Conservation (phyloP, 1,284 basidiomycete species). For the Polyporus tsugae region DNA sequence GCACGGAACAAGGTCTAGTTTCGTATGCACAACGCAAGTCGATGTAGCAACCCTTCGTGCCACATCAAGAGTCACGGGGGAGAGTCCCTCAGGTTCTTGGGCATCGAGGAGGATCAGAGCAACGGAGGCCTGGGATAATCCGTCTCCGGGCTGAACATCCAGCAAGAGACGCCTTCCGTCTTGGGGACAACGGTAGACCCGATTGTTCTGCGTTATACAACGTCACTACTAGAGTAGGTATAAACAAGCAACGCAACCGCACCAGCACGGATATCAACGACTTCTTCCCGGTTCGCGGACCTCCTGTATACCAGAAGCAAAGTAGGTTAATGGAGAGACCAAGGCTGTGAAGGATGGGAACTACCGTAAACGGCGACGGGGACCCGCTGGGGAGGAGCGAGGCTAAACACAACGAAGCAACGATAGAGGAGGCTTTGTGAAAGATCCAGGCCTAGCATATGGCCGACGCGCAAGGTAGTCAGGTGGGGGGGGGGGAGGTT, state of each 20-base stretch:
- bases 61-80: neutral
- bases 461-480: neutral
- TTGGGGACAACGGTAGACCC: neutral
- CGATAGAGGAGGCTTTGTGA: neutral
- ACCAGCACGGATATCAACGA: constrained; percentile 14
- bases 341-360: neutral
- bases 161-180: constrained; percentile 7
- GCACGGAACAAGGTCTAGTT: constrained; percentile 11
- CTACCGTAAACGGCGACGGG: neutral
- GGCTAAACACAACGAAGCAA: neutral
- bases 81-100: neutral
- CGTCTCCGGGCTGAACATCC: neutral
- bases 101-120: constrained; percentile 14
- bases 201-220: neutral
- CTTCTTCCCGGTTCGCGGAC: constrained; percentile 7
- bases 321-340: neutral
- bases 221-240: neutral
- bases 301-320: neutral
- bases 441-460: neutral
- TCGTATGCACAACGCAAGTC: constrained; percentile 14
- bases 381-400: neutral
- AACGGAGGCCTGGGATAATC: neutral
- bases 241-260: neutral
- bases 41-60: neutral
- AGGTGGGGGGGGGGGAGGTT: no score